Conservation (phyloP, 2,329 filamentous ascomycete genomes). For the Aspergillus costaricaensis region DNA sequence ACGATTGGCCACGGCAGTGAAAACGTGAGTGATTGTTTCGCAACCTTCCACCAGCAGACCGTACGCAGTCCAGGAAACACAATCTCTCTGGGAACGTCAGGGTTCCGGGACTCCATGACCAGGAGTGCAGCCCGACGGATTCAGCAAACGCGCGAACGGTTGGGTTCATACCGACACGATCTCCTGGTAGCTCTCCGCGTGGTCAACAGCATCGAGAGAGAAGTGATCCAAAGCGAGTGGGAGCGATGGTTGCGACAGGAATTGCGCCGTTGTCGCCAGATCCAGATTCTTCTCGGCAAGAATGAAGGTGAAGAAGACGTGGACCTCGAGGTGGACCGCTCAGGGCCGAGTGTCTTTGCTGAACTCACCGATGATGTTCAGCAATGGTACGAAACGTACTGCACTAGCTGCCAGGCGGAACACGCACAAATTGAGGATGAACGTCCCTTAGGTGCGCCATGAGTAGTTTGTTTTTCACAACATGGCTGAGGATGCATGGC, state of each 20-base stretch:
- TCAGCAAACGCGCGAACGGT: conserved; percentile 75
- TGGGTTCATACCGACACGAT: conserved; percentile 85
- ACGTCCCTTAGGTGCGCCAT: conserved; percentile 24
- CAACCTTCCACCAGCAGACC: conserved; percentile 47
- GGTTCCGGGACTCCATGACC: conserved; percentile 32
- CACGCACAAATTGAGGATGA: conserved; percentile 32
- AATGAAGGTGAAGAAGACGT: conserved; percentile 24
- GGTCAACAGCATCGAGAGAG: conserved; percentile 83
- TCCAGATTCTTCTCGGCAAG: conserved; percentile 50
- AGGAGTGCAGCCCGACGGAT: conserved; percentile 58
- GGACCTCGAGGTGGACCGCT: conserved; percentile 25
- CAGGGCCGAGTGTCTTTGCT: conserved; percentile 33
- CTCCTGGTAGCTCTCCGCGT: conserved; percentile 86
- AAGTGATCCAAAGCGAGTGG: conserved; percentile 85
- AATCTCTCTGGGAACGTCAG: conserved; percentile 31
- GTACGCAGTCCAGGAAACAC: conserved; percentile 35
- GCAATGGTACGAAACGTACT: conserved; percentile 63
- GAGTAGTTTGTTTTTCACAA: conserved; percentile 5
- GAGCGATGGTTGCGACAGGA: conserved; percentile 89
- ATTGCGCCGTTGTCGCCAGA: conserved; percentile 69
- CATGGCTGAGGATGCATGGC: neutral
- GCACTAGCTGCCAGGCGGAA: conserved; percentile 59
- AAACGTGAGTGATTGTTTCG: conserved; percentile 43
- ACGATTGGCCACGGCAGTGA: conserved; percentile 31
- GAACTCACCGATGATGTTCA: conserved; percentile 50